These are phyloP conservation scores for Citrus australasica DNA, from an alignment of 345 rosid species.

Conservation along the genomic window DNA sequence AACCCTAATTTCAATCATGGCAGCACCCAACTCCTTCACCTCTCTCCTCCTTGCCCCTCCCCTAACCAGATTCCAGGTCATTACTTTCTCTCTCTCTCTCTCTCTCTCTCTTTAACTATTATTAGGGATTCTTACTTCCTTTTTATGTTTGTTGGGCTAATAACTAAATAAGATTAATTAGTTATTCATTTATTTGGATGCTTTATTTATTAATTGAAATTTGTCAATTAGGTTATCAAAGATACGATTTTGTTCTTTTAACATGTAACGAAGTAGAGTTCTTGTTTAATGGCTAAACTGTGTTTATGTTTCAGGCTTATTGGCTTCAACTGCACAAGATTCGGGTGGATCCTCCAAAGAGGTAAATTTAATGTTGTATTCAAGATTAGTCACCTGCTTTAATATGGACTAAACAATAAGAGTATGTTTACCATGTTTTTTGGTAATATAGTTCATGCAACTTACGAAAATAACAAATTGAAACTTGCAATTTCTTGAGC, in stretches of 20 bases:
- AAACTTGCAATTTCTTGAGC: background rate
- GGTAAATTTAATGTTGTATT: constrained; percentile 27
- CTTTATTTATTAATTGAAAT: background rate
- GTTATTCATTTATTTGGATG: background rate
- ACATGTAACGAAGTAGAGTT: background rate
- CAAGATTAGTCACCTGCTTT: background rate
- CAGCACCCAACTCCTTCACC: constrained; percentile 17
- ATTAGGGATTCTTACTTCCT: background rate
- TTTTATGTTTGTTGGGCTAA: background rate
- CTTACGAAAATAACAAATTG: background rate
- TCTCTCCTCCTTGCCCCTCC: constrained; percentile 15
- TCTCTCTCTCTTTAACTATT: too few species aligned
- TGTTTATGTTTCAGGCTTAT: constrained; percentile 27
- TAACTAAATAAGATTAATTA: background rate
- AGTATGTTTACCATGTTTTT: background rate
- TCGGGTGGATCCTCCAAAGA: constrained; percentile 51
- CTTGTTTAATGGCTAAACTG: background rate
- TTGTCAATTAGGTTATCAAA: background rate
- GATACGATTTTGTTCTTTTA: background rate
- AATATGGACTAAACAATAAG: too few species aligned
- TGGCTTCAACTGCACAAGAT: constrained; percentile 46
- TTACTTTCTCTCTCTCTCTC: background rate
- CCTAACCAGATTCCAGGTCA: constrained; percentile 5
- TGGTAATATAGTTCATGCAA: background rate
- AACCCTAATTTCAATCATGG: constrained; percentile 75